phyloP scores from a whole-genome alignment of 2,329 filamentous ascomycete genomes.

The Arthrobotrys iridis region DNA sequence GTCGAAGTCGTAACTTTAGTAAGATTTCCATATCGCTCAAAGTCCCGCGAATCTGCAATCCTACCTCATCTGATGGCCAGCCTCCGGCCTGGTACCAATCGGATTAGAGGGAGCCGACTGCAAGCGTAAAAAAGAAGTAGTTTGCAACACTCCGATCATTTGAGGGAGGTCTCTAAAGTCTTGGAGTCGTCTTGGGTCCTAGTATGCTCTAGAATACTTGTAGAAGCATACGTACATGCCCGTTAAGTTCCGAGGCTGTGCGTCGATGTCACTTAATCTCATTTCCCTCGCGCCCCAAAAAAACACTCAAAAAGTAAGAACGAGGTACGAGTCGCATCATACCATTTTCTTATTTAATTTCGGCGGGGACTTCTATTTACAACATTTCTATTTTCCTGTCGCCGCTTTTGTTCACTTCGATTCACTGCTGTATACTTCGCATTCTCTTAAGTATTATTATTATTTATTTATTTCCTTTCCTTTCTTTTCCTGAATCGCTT shows the following conservation, averaged over 20 bases:
- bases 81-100: constrained; percentile 14
- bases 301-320: not conserved
- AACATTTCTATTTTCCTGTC: not conserved
- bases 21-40: not conserved
- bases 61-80: not conserved
- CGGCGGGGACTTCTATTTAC: constrained; percentile 17
- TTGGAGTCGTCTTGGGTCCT: constrained; percentile 1
- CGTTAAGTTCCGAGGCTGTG: constrained; percentile 24
- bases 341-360: constrained; percentile 40
- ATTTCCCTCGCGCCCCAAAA: not conserved
- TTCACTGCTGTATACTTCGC: not conserved
- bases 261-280: constrained; percentile 1
- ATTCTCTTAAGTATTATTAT: not conserved
- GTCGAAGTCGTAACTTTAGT: constrained; percentile 4
- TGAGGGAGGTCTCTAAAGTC: constrained; percentile 21
- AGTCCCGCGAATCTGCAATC: constrained; percentile 9
- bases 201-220: constrained; percentile 20
- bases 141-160: constrained; percentile 26
- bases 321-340: not conserved
- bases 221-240: constrained; percentile 29
- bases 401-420: not conserved
- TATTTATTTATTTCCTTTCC: constrained; percentile 4
- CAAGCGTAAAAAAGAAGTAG: not conserved
- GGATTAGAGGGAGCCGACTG: constrained; percentile 18
- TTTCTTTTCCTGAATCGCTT: not conserved